Conservation (phyloP, 2,329 filamentous ascomycete species). For the Septoria linicola region DNA sequence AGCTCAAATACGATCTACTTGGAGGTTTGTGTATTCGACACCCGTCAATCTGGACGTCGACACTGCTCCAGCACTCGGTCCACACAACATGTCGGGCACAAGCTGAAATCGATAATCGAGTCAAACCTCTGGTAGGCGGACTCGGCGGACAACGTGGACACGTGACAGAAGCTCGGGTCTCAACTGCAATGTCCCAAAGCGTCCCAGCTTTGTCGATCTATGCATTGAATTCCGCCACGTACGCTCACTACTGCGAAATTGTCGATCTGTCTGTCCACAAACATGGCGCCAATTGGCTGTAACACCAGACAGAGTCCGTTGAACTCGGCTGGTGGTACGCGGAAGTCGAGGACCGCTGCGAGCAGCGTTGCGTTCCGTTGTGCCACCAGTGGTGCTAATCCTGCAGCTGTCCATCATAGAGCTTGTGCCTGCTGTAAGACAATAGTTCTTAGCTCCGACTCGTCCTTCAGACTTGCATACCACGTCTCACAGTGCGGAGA, state of each 20-base stretch:
- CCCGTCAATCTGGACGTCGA: too few species aligned
- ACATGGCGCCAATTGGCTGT: slow-evolving; percentile 3
- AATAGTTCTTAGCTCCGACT: neutral
- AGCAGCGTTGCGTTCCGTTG: slow-evolving; percentile 6
- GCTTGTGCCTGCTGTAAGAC: slow-evolving; percentile 3
- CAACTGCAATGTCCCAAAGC: too few species aligned
- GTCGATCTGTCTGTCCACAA: neutral
- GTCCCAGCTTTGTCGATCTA: too few species aligned
- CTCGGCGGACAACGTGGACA: too few species aligned
- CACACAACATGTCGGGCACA: too few species aligned
- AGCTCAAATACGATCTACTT: too few species aligned
- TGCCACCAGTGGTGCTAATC: neutral
- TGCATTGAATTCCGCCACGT: too few species aligned
- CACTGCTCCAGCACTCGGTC: too few species aligned
- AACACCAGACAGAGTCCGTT: neutral
- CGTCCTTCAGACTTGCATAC: neutral
- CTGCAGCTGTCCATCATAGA: neutral
- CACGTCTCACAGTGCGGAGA: neutral
- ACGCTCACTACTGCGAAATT: neutral
- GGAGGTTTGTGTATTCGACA: too few species aligned
- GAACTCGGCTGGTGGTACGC: slow-evolving; percentile 11
- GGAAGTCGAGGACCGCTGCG: slow-evolving; percentile 1
- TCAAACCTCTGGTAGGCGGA: too few species aligned
- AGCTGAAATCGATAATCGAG: too few species aligned
- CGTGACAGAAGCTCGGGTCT: too few species aligned